Base-by-base conservation (phyloP, 2,329 filamentous ascomycete species). In the Venturia nashicola region DNA sequence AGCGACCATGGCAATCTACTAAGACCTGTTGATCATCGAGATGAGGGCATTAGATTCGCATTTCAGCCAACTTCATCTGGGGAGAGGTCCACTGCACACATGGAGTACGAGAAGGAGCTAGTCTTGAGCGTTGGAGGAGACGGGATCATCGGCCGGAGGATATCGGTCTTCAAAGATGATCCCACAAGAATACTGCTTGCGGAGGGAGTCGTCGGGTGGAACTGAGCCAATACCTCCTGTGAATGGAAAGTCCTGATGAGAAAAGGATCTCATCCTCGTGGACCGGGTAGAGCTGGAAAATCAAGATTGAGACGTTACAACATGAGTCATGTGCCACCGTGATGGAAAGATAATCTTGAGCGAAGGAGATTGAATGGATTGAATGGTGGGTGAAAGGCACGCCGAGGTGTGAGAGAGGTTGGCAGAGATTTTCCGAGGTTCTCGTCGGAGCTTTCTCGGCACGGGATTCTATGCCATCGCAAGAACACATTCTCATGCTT, bases 181-280 rank as follows among this genome's bases (percentile, higher is more conserved):
- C 3, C 32, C 5, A 20, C 44, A 27, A 12, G 39, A n/a, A 51
- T 42, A 6, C 42, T 32, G 20, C 27, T 62, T 42, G 63, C 63
- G 1, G 63, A 65, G 40, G 63, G 63, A 7, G 44, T 65, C 3
- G 46, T 65, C 18, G 63, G 63, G 5, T 65, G 63, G 63, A 65
- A 65, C 34, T 65, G 55, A 64, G 8, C 7, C 36, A 14, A 6
- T 18, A 7, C 3, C 3, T 18, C 51, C 32, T 4, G 5, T 1
- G 12, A 34, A 1, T 14, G 23, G 23, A 16, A 18, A 34, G 16
- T 8, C 11, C 11, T 20, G 18, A 48, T 18, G 44, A 11, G 18
- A 8, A 18, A 9, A 6, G 44, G 44, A 42, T 42, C 14, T 42
- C 40, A 42, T 39, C 36, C 7, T 39, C 40, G 4, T 14, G 12